Base-by-base conservation (phyloP, 2,329 filamentous ascomycete species). In the Plenodomus biglobosus region DNA sequence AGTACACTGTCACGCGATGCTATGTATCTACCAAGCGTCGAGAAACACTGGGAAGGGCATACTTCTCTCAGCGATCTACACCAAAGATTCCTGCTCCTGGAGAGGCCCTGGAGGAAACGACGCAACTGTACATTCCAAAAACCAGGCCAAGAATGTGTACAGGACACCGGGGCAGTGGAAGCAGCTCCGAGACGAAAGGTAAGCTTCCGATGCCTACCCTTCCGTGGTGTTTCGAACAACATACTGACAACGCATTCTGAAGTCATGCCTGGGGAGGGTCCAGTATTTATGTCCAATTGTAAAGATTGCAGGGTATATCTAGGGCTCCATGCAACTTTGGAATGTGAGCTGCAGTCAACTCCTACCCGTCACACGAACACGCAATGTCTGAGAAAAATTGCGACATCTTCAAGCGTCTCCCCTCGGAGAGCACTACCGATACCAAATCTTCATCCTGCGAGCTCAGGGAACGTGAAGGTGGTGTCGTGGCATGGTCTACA, bases 401-500 rank as follows among this genome's bases (percentile, higher is more conserved):
- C 39, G 48, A 34, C 44, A 45, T 15, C 36, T 11, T 49, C 30
- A 44, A 54, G 16, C 50, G 42, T 36, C 47, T 24, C 39, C 38
- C 44, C 38, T 47, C 56, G 22, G 44, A 55, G n/a, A 56, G 48
- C 42, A 53, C 40, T 34, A 47, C 35, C 3, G 52, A 57, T 32
- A 46, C 58, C 38, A 68, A 72, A 44, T 61, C n/a, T n/a, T n/a
- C n/a, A n/a, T n/a, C 68, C 37, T 50, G 63, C 57, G 15, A 44
- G 22, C 16, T 40, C 60, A 56, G 57, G 27, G 41, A 46, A 32
- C 24, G 32, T 17, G 69, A 59, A n/a, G 55, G 55, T 35, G 49
- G 42, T 13, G 38, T 41, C 40, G 50, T 45, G 24, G 53, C 69
- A 15, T 73, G 67, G 69, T 55, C 71, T 6, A 69, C 66, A 4